Percentiles rank a stretch among this genome's conserved stretches.
phyloP scores from a whole-genome alignment of 1,284 basidiomycete genomes.

The Cystobasidium slooffiae region DNA sequence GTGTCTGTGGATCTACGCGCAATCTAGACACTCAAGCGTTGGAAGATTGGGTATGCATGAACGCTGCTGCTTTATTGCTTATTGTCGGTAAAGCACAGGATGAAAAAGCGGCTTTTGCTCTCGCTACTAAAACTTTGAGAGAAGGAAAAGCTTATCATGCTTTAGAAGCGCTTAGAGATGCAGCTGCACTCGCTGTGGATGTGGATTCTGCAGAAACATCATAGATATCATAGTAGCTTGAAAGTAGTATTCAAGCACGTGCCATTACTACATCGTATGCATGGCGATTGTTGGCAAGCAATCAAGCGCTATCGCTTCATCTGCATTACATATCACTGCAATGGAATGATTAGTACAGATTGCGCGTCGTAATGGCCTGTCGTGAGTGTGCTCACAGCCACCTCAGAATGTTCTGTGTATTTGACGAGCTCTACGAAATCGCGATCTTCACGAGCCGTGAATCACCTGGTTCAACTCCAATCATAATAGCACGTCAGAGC shows the following conservation, averaged over 20 bases:
- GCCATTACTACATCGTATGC: too few relatives aligned
- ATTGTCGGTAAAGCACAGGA: slow-evolving; percentile 73
- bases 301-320: too few relatives aligned
- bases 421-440: too few relatives aligned
- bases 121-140: slow-evolving; percentile 73
- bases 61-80: slow-evolving; percentile 79
- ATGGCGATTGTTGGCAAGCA: too few relatives aligned
- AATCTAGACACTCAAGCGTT: slow-evolving; percentile 59
- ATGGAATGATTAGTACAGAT: too few relatives aligned
- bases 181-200: slow-evolving; percentile 37
- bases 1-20: slow-evolving; percentile 30
- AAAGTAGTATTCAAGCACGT: not conserved
- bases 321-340: too few relatives aligned
- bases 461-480: too few relatives aligned
- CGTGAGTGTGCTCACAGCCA: too few relatives aligned
- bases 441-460: too few relatives aligned
- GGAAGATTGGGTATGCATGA: slow-evolving; percentile 80
- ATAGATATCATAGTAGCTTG: not conserved
- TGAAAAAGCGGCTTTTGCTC: slow-evolving; percentile 71
- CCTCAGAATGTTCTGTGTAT: too few relatives aligned
- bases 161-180: slow-evolving; percentile 62
- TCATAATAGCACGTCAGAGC: too few relatives aligned
- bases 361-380: too few relatives aligned
- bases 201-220: slow-evolving; percentile 18
- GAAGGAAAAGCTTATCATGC: slow-evolving; percentile 77